Evolutionary conservation across 257 asterid species (phyloP).

Genomic region (Penstemon davidsonii): DNA sequence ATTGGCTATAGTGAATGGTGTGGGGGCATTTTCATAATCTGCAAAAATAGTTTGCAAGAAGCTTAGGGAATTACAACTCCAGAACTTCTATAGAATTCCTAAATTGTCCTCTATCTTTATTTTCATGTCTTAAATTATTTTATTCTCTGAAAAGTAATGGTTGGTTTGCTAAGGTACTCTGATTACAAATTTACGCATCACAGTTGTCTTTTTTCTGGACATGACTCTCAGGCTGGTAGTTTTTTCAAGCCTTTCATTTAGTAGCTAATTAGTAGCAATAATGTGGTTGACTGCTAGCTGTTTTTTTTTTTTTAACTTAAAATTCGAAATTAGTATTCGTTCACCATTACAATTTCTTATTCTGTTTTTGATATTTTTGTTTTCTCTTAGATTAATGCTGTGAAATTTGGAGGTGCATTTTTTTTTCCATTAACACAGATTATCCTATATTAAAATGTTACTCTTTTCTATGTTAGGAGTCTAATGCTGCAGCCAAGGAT

Average conservation of each 20-base stretch:
- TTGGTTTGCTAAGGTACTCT: not conserved
- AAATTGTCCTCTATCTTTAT: not conserved
- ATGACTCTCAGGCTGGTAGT: not conserved
- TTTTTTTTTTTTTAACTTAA: constrained; percentile 5
- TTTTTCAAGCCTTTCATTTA: not conserved
- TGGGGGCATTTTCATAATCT: not conserved
- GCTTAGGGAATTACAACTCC: not conserved
- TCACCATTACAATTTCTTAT: not conserved
- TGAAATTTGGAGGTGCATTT: not conserved
- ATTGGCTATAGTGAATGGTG: not conserved
- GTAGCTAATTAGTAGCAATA: constrained; percentile 12
- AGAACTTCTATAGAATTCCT: not conserved
- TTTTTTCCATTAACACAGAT: constrained; percentile 7
- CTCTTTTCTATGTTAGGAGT: constrained; percentile 45
- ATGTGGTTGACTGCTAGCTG: constrained; percentile 14
- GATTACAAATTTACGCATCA: not conserved
- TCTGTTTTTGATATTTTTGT: constrained; percentile 7
- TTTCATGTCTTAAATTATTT: not conserved
- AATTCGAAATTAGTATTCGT: not conserved
- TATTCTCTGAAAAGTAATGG: too few relatives aligned
- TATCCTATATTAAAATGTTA: constrained; percentile 10
- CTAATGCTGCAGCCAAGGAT: constrained; percentile 52
- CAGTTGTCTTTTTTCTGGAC: not conserved
- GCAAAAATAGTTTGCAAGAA: not conserved
- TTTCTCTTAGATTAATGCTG: not conserved